Evolutionary conservation across 352 stramenopile genomes (phyloP).

Genomic region (Globisporangium alternatum): DNA sequence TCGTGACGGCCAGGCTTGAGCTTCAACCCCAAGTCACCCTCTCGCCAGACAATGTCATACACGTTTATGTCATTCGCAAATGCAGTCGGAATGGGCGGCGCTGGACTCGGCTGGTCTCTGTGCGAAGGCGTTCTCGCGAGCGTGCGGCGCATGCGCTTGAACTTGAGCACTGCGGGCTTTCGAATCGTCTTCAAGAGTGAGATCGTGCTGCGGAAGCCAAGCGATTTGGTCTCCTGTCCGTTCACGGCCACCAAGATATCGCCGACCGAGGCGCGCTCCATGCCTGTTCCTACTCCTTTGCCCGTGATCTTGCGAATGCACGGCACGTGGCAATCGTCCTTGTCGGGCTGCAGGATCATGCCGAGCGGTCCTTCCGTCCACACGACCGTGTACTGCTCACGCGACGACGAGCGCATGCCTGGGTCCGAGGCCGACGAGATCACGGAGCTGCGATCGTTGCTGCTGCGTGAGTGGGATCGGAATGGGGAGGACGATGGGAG

Average conservation of each 20-base stretch:
- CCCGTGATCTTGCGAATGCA: conserved; percentile 88
- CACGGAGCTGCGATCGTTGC: conserved; percentile 22
- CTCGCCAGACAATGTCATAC: conserved; percentile 88
- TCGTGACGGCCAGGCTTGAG: conserved; percentile 78
- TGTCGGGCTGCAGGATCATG: conserved; percentile 85
- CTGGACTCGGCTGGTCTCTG: conserved; percentile 27
- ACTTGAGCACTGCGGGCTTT: conserved; percentile 86
- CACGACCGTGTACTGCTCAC: conserved; percentile 86
- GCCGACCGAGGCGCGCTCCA: conserved; percentile 75
- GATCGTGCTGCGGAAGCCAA: conserved; percentile 84
- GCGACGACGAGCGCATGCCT: conserved; percentile 32
- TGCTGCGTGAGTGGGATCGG: conserved; percentile 16
- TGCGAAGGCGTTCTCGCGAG: conserved; percentile 58
- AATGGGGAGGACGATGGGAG: conserved; percentile 34
- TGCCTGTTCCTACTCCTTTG: conserved; percentile 80
- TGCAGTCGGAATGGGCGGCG: conserved; percentile 24
- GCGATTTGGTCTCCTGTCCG: conserved; percentile 78
- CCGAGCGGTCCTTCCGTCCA: conserved; percentile 82
- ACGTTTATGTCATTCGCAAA: conserved; percentile 46
- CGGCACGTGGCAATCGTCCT: conserved; percentile 84
- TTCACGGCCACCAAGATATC: conserved; percentile 85
- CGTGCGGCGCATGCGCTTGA: conserved; percentile 82
- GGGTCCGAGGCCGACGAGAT: conserved; percentile 43
- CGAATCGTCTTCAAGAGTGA: conserved; percentile 83
- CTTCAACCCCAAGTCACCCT: conserved; percentile 83